phyloP scores from a whole-genome alignment of 2,329 filamentous ascomycete species.

The Trichothecium sympodiale region DNA sequence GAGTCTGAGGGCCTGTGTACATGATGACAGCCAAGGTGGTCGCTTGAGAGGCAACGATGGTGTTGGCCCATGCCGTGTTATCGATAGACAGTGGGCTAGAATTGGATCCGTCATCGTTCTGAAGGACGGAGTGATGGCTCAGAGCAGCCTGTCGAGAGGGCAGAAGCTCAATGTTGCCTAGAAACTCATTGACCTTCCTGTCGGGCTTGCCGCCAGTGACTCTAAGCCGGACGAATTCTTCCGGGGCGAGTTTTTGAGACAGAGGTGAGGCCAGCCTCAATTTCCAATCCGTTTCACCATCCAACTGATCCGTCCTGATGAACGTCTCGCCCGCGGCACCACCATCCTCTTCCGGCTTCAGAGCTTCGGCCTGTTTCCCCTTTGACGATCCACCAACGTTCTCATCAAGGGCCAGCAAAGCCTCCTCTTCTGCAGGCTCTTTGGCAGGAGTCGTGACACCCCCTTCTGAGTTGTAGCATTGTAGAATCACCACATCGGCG shows the following conservation, averaged over 20 bases:
- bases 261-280: slow-evolving; percentile 76
- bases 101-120: slow-evolving; percentile 27
- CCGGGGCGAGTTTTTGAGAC: slow-evolving; percentile 64
- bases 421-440: slow-evolving; percentile 24
- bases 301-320: slow-evolving; percentile 91
- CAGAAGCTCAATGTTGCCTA: slow-evolving; percentile 73
- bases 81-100: slow-evolving; percentile 79
- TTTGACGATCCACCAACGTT: slow-evolving; percentile 19
- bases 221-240: slow-evolving; percentile 58
- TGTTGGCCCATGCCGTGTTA: slow-evolving; percentile 98
- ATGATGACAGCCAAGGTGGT: slow-evolving; percentile 81
- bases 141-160: slow-evolving; percentile 40
- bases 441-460: slow-evolving; percentile 16
- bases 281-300: slow-evolving; percentile 99
- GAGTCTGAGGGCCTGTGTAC: slow-evolving; percentile 89
- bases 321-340: slow-evolving; percentile 75
- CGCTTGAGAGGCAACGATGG: slow-evolving; percentile 86
- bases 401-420: slow-evolving; percentile 29
- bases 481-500: slow-evolving; percentile 86
- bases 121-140: slow-evolving; percentile 24
- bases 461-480: slow-evolving; percentile 58
- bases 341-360: slow-evolving; percentile 17
- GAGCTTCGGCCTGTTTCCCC: slow-evolving; percentile 18
- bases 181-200: slow-evolving; percentile 87
- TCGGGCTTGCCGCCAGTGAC: slow-evolving; percentile 85